These are phyloP conservation scores for Diaporthe humulicola DNA, from an alignment of 2,329 filamentous ascomycete genomes.

Conservation along the genomic window DNA sequence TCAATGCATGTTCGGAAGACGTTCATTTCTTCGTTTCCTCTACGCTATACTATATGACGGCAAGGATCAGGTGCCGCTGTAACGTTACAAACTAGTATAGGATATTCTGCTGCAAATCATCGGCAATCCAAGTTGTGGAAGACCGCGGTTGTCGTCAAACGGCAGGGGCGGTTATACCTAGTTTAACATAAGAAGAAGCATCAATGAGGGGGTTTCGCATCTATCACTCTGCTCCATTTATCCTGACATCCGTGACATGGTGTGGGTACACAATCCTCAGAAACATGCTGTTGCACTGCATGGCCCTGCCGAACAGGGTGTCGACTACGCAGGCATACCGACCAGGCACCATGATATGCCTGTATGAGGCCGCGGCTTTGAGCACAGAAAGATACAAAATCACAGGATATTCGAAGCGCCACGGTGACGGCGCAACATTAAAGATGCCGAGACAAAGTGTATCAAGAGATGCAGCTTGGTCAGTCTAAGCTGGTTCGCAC, in stretches of 20 bases:
- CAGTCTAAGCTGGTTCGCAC: not conserved
- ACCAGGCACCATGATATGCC: not conserved
- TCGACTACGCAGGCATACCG: no score
- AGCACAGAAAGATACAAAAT: not conserved
- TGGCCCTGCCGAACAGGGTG: not conserved
- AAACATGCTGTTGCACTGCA: not conserved
- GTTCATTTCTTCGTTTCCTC: slow-evolving; percentile 6
- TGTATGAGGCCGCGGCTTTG: not conserved
- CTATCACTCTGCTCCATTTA: not conserved
- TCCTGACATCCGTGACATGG: not conserved
- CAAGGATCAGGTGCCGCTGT: not conserved
- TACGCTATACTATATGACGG: not conserved
- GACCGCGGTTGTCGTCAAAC: not conserved
- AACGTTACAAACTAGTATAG: not conserved
- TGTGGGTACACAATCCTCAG: not conserved
- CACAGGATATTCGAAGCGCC: not conserved
- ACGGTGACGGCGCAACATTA: not conserved
- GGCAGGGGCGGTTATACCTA: not conserved
- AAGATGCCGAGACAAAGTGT: not conserved
- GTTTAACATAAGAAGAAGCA: not conserved
- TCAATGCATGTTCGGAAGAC: slow-evolving; percentile 22
- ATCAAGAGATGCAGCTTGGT: not conserved
- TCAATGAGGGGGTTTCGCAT: not conserved
- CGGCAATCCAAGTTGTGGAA: not conserved
- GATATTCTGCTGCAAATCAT: not conserved